A percentile compares a stretch with the other conserved stretches of the same genome.
phyloP scores from a whole-genome alignment of 805 yeast species.

The Saccharomycopsis synnaedendra region DNA sequence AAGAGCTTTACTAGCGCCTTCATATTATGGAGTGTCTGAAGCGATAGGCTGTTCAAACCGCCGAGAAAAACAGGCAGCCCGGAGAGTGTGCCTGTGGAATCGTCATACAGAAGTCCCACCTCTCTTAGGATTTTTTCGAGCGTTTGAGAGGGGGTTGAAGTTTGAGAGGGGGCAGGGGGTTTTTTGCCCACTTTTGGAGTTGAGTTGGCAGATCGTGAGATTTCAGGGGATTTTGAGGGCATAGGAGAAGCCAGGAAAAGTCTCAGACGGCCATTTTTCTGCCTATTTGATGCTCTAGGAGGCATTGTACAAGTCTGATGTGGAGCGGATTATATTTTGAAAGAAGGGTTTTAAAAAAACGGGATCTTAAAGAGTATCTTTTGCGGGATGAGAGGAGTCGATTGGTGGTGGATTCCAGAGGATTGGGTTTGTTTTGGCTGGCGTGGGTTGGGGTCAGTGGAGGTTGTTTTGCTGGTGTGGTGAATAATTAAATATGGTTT shows the following conservation, averaged over 20 bases:
- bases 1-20: conserved; percentile 3
- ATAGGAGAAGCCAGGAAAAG: conserved; percentile 1
- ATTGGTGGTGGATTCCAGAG: too few species aligned
- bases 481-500: too few species aligned
- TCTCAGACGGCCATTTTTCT: conserved; percentile 7
- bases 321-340: too few species aligned
- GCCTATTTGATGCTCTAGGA: conserved; percentile 10
- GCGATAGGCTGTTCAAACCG: conserved; percentile 1
- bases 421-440: too few species aligned
- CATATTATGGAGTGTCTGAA: conserved; percentile 10
- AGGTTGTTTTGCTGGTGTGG: too few species aligned
- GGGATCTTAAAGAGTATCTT: too few species aligned
- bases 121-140: conserved; percentile 42
- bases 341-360: too few species aligned
- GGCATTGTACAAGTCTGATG: conserved; percentile 2
- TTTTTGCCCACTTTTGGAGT: background rate
- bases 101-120: conserved; percentile 43
- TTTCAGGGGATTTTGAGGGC: background rate
- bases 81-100: conserved; percentile 45
- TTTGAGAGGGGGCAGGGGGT: background rate
- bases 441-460: too few species aligned
- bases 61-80: conserved; percentile 36
- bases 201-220: background rate
- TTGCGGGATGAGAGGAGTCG: too few species aligned
- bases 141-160: conserved; percentile 26